Percentiles rank a stretch among this genome's conserved stretches.
These are phyloP conservation scores for Ceratocystis colombiana DNA, from an alignment of 2,329 filamentous ascomycete species.

Conservation along the genomic window DNA sequence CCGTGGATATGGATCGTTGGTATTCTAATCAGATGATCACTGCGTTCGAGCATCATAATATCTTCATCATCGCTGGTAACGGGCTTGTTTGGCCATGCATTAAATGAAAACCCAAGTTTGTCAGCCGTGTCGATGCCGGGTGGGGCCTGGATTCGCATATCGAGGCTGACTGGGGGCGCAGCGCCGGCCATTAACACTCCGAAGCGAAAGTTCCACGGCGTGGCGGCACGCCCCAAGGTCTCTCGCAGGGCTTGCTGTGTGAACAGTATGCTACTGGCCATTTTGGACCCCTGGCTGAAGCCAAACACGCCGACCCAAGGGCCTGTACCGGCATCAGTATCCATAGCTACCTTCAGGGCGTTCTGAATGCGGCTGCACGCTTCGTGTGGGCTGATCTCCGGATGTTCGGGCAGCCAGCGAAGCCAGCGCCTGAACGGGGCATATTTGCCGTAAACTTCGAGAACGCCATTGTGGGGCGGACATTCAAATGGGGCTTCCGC, in stretches of 20 bases:
- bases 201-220: constrained; percentile 44
- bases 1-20: constrained; percentile 63
- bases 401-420: constrained; percentile 51
- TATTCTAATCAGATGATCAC: constrained; percentile 41
- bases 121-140: constrained; percentile 28
- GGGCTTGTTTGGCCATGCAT: constrained; percentile 35
- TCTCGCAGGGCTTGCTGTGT: constrained; percentile 48
- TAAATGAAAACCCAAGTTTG: constrained; percentile 34
- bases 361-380: constrained; percentile 36
- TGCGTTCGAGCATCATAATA: constrained; percentile 30
- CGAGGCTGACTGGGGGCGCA: constrained; percentile 47
- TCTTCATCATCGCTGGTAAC: constrained; percentile 28
- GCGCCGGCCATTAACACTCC: constrained; percentile 53
- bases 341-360: constrained; percentile 40
- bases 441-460: constrained; percentile 53
- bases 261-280: constrained; percentile 49
- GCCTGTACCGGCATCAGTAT: constrained; percentile 45
- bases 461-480: constrained; percentile 50
- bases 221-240: constrained; percentile 30
- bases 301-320: constrained; percentile 52
- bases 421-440: constrained; percentile 57
- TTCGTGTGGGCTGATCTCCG: constrained; percentile 40
- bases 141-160: constrained; percentile 31
- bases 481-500: constrained; percentile 59
- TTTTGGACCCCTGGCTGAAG: constrained; percentile 57